phyloP scores from a whole-genome alignment of 106 monocot genomes.

The Xerophyta viscosa region DNA sequence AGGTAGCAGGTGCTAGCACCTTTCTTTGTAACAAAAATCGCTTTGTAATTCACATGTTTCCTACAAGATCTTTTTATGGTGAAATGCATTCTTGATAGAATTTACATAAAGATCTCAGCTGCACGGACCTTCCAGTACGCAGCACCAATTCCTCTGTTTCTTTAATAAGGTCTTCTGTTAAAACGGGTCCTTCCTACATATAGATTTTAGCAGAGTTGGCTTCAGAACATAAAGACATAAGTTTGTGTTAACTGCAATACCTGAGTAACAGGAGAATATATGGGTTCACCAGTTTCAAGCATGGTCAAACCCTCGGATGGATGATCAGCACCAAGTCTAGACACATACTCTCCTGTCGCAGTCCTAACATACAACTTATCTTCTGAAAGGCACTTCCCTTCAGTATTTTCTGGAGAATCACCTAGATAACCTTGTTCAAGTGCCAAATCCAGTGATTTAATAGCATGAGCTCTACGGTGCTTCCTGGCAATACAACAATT shows the following conservation, averaged over 20 bases:
- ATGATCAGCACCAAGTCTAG: slow-evolving; percentile 74
- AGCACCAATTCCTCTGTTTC: slow-evolving; percentile 85
- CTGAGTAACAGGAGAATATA: slow-evolving; percentile 79
- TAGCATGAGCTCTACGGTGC: slow-evolving; percentile 29
- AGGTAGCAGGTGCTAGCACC: too few species aligned
- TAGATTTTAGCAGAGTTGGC: neutral
- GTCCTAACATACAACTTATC: slow-evolving; percentile 42
- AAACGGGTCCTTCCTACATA: slow-evolving; percentile 76
- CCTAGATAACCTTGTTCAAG: slow-evolving; percentile 20
- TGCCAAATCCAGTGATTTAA: slow-evolving; percentile 40
- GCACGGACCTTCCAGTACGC: slow-evolving; percentile 76
- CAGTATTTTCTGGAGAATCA: neutral
- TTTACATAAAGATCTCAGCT: too few species aligned
- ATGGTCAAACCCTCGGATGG: slow-evolving; percentile 60
- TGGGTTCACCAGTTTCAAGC: slow-evolving; percentile 85
- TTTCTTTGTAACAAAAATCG: too few species aligned
- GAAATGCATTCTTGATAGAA: too few species aligned
- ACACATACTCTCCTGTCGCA: slow-evolving; percentile 46
- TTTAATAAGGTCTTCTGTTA: slow-evolving; percentile 87
- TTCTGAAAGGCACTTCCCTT: slow-evolving; percentile 2
- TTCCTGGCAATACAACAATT: slow-evolving; percentile 93
- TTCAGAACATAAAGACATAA: neutral
- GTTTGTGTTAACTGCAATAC: slow-evolving; percentile 6
- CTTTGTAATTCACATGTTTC: too few species aligned
- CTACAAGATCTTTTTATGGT: too few species aligned